phyloP scores from a whole-genome alignment of 2,329 filamentous ascomycete species.

The Pestalotiopsis sp. region DNA sequence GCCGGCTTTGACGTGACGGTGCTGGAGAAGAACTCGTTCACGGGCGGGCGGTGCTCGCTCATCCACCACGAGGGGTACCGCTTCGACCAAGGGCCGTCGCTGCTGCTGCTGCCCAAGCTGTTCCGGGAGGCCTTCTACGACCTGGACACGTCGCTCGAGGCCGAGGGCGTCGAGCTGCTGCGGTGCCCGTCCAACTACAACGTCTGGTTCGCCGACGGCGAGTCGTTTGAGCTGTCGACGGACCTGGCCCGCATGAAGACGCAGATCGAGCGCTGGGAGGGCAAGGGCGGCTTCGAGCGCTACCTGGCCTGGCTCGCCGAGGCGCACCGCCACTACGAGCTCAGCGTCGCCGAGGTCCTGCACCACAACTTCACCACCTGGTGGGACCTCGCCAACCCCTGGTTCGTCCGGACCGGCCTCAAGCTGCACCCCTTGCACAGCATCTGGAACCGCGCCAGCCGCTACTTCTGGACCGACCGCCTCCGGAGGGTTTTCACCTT shows the following conservation, averaged over 20 bases:
- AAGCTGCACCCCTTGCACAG: conserved; percentile 71
- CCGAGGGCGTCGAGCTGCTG: conserved; percentile 67
- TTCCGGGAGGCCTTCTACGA: conserved; percentile 72
- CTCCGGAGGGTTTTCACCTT: conserved; percentile 75
- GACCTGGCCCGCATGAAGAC: conserved; percentile 71
- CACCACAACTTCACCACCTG: conserved; percentile 67
- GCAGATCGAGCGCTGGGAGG: conserved; percentile 74
- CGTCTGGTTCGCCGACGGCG: conserved; percentile 72
- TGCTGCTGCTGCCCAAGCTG: conserved; percentile 71
- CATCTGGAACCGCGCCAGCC: conserved; percentile 66
- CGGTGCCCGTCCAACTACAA: conserved; percentile 79
- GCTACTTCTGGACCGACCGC: conserved; percentile 72
- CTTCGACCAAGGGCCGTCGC: conserved; percentile 77
- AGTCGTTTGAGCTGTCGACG: conserved; percentile 65
- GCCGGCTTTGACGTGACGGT: conserved; percentile 74
- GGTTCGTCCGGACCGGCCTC: conserved; percentile 61
- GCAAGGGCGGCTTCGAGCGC: conserved; percentile 69
- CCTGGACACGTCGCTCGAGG: conserved; percentile 65
- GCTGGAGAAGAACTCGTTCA: conserved; percentile 76
- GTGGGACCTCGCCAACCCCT: conserved; percentile 57
- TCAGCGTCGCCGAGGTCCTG: conserved; percentile 67
- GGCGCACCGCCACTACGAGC: conserved; percentile 70
- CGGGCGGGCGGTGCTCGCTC: conserved; percentile 71
- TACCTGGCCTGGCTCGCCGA: conserved; percentile 70
- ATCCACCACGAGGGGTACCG: conserved; percentile 64